phyloP scores from a whole-genome alignment of 495 filamentous ascomycete species.

The Chlorociboria aeruginascens region DNA sequence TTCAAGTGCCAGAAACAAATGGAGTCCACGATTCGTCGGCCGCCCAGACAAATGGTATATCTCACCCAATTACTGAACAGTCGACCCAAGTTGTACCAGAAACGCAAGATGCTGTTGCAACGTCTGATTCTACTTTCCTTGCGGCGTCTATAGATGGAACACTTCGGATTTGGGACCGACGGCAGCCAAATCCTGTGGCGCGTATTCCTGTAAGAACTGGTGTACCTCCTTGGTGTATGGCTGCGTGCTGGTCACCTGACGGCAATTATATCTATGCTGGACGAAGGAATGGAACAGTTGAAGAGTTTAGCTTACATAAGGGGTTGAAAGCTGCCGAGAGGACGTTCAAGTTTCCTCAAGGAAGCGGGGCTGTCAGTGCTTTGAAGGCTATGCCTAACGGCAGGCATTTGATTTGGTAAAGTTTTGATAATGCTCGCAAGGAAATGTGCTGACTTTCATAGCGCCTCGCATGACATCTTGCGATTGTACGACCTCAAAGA shows the following conservation, averaged over 20 bases:
- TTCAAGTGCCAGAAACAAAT: slow-evolving; percentile 3
- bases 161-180: slow-evolving; percentile 83
- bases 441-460: slow-evolving; percentile 19
- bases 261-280: slow-evolving; percentile 94
- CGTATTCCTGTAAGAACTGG: slow-evolving; percentile 56
- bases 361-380: slow-evolving; percentile 79
- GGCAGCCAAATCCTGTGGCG: slow-evolving; percentile 64
- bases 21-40: slow-evolving; percentile 28
- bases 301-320: slow-evolving; percentile 85
- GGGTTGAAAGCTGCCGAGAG: slow-evolving; percentile 59
- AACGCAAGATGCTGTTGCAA: slow-evolving; percentile 23
- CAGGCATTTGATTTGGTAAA: slow-evolving; percentile 78
- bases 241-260: slow-evolving; percentile 92
- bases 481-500: slow-evolving; percentile 81
- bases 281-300: slow-evolving; percentile 84
- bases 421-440: not conserved
- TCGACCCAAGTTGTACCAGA: slow-evolving; percentile 21
- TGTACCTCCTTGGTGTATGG: slow-evolving; percentile 94
- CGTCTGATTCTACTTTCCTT: slow-evolving; percentile 64
- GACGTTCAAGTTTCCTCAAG: slow-evolving; percentile 81
- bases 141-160: slow-evolving; percentile 80
- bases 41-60: slow-evolving; percentile 35
- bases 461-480: slow-evolving; percentile 88
- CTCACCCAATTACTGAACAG: slow-evolving; percentile 19
- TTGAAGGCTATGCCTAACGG: slow-evolving; percentile 88